Conservation (phyloP, 2,329 filamentous ascomycete genomes). For the Trichoderma koningii region DNA sequence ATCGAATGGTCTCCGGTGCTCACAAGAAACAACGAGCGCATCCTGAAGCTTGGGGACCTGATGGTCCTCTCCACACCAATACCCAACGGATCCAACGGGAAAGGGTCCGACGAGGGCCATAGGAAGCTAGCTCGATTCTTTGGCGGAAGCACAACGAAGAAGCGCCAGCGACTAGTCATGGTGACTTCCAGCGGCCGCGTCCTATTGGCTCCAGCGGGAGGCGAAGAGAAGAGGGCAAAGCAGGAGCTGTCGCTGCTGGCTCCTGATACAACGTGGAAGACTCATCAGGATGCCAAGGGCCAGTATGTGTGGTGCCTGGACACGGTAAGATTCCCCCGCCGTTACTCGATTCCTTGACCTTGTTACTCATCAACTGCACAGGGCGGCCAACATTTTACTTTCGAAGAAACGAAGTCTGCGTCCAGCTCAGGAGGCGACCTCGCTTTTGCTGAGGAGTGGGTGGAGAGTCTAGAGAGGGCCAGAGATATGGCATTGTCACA, state of each 20-base stretch:
- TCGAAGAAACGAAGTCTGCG: conserved; percentile 83
- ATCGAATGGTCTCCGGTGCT: conserved; percentile 98
- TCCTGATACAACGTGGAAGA: conserved; percentile 76
- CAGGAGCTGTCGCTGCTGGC: conserved; percentile 83
- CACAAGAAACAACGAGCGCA: conserved; percentile 87
- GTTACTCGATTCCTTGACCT: background rate
- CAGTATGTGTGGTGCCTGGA: conserved; percentile 88
- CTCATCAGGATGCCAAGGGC: conserved; percentile 81
- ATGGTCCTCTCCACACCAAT: conserved; percentile 79
- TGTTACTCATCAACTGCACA: conserved; percentile 41
- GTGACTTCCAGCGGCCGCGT: conserved; percentile 89
- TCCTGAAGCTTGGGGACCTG: conserved; percentile 89
- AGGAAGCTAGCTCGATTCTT: conserved; percentile 95
- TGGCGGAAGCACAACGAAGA: conserved; percentile 86
- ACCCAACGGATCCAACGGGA: conserved; percentile 71
- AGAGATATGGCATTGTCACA: conserved; percentile 81
- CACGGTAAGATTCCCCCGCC: conserved; percentile 66
- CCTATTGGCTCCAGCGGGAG: conserved; percentile 85
- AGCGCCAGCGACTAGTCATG: conserved; percentile 90
- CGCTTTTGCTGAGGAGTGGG: conserved; percentile 83
- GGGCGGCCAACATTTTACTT: conserved; percentile 87
- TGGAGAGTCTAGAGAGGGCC: conserved; percentile 83
- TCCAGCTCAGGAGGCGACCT: conserved; percentile 61
- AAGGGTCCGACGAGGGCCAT: conserved; percentile 70
- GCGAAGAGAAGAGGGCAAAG: conserved; percentile 94